Evolutionary conservation across 441 rosid genomes (phyloP).

Genomic region (Populus hybrid): DNA sequence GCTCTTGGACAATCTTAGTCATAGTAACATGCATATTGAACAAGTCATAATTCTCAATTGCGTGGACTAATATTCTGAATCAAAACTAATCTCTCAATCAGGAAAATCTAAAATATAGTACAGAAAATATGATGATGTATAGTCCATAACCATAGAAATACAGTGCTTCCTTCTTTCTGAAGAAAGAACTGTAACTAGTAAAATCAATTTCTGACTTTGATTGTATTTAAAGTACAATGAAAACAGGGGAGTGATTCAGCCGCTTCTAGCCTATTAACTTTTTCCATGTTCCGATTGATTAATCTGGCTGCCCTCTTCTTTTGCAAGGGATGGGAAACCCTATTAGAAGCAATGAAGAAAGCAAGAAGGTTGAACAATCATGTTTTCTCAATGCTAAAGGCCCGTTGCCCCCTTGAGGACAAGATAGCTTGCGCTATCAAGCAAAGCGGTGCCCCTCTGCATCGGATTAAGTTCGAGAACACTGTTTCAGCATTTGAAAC

Average conservation of each 20-base stretch:
- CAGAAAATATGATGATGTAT: not conserved
- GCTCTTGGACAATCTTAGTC: not conserved
- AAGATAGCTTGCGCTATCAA: conserved; percentile 94
- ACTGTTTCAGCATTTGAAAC: conserved; percentile 97
- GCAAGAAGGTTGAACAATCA: conserved; percentile 95
- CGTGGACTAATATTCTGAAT: not conserved
- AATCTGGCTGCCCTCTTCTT: not conserved
- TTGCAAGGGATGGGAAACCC: conserved; percentile 85
- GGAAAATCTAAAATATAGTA: not conserved
- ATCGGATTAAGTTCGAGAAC: conserved; percentile 91
- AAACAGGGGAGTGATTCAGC: not conserved
- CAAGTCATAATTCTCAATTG: not conserved
- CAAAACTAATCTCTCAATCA: not conserved
- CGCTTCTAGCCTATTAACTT: not conserved
- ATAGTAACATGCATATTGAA: not conserved
- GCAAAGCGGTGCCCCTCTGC: conserved; percentile 96
- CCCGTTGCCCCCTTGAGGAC: conserved; percentile 96
- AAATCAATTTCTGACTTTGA: not conserved
- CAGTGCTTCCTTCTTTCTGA: not conserved
- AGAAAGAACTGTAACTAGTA: not conserved
- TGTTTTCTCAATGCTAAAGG: conserved; percentile 97
- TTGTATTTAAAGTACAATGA: not conserved
- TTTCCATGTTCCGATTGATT: conserved; percentile 3
- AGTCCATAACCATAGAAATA: not conserved
- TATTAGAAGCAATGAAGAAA: conserved; percentile 96